phyloP scores from a whole-genome alignment of 192 early-diverging fungal species.

The Podochytrium sp. region DNA sequence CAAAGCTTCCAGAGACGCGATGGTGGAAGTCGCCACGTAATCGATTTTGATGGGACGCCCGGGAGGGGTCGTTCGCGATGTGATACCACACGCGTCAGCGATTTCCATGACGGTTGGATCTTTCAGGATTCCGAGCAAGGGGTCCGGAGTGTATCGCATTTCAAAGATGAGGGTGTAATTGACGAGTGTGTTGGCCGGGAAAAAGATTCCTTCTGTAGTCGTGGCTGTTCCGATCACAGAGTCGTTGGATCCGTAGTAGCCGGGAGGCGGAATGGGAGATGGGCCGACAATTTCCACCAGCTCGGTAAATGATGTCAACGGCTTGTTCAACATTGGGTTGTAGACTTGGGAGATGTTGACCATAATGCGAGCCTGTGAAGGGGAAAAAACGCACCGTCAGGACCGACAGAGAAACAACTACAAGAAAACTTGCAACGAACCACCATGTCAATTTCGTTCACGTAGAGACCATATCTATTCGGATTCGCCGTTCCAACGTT shows the following conservation, averaged over 20 bases:
- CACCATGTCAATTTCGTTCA: slow-evolving; percentile 16
- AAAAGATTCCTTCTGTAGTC: neutral
- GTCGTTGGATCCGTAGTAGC: neutral
- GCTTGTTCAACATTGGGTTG: neutral
- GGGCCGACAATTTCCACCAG: neutral
- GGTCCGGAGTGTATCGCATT: slow-evolving; percentile 27
- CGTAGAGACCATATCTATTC: slow-evolving; percentile 17
- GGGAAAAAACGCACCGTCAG: neutral
- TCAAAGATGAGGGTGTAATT: slow-evolving; percentile 21
- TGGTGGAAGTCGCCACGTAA: neutral
- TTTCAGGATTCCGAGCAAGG: neutral
- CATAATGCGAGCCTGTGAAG: slow-evolving; percentile 11
- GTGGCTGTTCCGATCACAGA: slow-evolving; percentile 5
- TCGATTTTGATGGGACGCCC: neutral
- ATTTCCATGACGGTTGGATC: slow-evolving; percentile 19
- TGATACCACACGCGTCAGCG: slow-evolving; percentile 9
- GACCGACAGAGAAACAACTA: neutral
- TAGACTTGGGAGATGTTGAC: slow-evolving; percentile 13
- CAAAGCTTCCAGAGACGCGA: neutral
- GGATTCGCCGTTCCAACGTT: slow-evolving; percentile 22
- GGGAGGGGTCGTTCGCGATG: neutral
- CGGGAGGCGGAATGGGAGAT: neutral
- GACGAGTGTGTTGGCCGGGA: slow-evolving; percentile 15
- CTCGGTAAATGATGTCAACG: neutral
- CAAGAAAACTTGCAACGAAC: slow-evolving; percentile 1